Conservation (phyloP, 306 rosid genomes). For the Dalbergia oliveri region DNA sequence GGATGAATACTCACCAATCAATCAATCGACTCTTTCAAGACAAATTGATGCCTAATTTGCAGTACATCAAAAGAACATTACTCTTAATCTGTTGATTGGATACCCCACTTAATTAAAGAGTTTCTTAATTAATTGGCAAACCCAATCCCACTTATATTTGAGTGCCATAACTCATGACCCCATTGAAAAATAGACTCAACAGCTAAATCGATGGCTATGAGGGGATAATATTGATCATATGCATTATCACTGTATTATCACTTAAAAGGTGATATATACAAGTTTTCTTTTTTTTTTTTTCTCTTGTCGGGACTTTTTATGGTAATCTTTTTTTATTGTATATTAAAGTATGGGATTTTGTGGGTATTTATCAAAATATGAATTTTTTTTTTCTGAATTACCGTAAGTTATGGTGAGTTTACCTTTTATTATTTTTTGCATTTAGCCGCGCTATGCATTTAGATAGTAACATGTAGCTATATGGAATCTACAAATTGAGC, state of each 20-base stretch:
- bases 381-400: too few relatives aligned
- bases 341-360: too few relatives aligned
- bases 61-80: background rate
- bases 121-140: conserved; percentile 27
- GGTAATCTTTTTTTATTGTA: too few relatives aligned
- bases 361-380: too few relatives aligned
- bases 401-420: too few relatives aligned
- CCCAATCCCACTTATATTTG: conserved; percentile 36
- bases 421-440: too few relatives aligned
- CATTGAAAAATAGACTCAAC: conserved; percentile 13
- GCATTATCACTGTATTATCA: background rate
- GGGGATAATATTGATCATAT: background rate
- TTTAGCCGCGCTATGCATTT: background rate
- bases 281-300: background rate
- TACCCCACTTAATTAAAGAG: conserved; percentile 40
- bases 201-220: background rate
- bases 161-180: conserved; percentile 11
- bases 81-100: conserved; percentile 15
- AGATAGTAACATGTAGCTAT: conserved; percentile 17
- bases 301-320: too few relatives aligned
- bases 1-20: conserved; percentile 39
- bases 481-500: conserved; percentile 11
- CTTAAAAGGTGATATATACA: background rate
- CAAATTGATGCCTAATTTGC: conserved; percentile 32
- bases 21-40: background rate